phyloP scores from a whole-genome alignment of 2,329 filamentous ascomycete genomes.

The Tolypocladium album region DNA sequence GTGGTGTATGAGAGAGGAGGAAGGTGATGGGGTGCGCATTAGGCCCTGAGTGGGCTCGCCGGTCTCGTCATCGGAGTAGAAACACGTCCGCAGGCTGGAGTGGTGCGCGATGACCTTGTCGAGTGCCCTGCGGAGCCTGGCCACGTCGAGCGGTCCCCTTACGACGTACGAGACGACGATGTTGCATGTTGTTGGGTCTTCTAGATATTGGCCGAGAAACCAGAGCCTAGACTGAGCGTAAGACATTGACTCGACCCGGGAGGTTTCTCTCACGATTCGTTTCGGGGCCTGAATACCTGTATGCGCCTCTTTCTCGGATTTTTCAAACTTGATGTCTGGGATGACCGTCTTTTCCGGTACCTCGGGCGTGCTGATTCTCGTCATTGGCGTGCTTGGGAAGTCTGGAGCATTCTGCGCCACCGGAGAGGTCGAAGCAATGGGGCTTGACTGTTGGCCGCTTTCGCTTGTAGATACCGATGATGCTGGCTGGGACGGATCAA shows the following conservation, averaged over 20 bases:
- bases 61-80: constrained; percentile 7
- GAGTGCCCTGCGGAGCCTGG: constrained; percentile 7
- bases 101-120: constrained; percentile 7
- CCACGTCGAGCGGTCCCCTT: constrained; percentile 6
- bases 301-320: background rate
- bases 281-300: background rate
- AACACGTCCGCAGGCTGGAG: constrained; percentile 11
- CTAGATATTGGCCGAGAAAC: constrained; percentile 2
- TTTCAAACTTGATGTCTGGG: background rate
- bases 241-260: background rate
- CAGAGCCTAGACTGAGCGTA: background rate
- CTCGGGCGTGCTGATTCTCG: background rate
- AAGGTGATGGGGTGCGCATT: background rate
- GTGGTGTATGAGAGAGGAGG: constrained; percentile 12
- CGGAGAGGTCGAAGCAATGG: background rate
- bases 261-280: background rate
- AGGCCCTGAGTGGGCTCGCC: background rate
- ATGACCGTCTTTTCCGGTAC: background rate
- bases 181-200: constrained; percentile 7
- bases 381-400: background rate
- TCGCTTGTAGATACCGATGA: background rate
- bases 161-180: constrained; percentile 4
- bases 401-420: background rate
- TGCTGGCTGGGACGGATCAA: background rate
- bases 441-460: background rate